Percentiles rank a stretch among this genome's conserved stretches.
Evolutionary conservation across 2,329 filamentous ascomycete genomes (phyloP).

Genomic region (Colletotrichum sp.): DNA sequence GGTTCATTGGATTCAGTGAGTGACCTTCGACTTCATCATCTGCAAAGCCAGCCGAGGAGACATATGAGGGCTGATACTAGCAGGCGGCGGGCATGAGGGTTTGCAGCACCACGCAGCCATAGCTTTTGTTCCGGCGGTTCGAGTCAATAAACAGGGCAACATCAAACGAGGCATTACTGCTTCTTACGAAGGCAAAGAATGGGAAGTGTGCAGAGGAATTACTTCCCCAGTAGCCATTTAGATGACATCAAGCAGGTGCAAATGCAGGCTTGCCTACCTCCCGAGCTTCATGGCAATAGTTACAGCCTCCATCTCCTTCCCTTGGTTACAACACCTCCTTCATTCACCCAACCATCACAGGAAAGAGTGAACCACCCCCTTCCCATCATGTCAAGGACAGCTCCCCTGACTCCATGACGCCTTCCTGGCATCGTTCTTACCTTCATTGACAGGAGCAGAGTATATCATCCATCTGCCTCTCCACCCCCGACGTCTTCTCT

Average conservation of each 20-base stretch:
- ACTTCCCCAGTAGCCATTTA: fast-evolving
- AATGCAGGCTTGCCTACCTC: not conserved
- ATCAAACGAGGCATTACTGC: not conserved
- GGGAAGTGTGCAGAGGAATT: not conserved
- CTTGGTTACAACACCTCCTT: not conserved
- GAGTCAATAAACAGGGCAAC: not conserved
- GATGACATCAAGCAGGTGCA: not conserved
- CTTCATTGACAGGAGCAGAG: not conserved
- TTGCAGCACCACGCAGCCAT: not conserved
- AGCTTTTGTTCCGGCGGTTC: not conserved
- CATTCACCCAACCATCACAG: not conserved
- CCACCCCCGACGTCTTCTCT: not conserved
- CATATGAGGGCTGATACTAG: fast-evolving
- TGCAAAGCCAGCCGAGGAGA: not conserved
- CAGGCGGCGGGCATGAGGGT: not conserved
- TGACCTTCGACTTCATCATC: not conserved
- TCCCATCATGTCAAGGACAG: not conserved
- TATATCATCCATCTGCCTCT: not conserved
- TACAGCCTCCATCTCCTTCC: not conserved
- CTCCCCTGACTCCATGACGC: fast-evolving
- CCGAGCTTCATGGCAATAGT: not conserved
- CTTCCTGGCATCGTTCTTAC: not conserved
- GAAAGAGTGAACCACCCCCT: not conserved
- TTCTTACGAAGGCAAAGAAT: not conserved
- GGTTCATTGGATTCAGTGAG: fast-evolving